These are phyloP conservation scores for Sequoia sempervirens DNA, from an alignment of 75 land plant genomes.

Conservation along the genomic window DNA sequence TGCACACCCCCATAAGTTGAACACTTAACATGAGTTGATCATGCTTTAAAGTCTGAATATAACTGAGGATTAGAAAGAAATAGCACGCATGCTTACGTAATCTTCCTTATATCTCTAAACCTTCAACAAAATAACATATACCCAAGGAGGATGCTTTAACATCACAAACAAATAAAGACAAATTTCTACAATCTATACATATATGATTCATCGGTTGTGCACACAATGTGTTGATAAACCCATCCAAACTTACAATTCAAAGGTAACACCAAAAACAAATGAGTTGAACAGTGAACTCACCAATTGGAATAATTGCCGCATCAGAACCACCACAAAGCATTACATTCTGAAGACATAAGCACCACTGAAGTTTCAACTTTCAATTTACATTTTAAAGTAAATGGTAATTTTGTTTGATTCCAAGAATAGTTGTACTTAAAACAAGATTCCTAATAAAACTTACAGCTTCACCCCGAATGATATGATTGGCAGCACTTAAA, in stretches of 20 bases:
- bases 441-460: conserved; percentile 11
- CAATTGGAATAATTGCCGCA: conserved; percentile 89
- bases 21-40: background rate
- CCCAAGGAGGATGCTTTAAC: background rate
- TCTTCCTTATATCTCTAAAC: background rate
- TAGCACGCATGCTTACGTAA: background rate
- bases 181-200: background rate
- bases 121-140: background rate
- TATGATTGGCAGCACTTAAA: conserved; percentile 90
- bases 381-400: background rate
- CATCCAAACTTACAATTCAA: too few species aligned
- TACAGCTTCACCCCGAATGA: conserved; percentile 89
- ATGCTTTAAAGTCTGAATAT: background rate
- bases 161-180: background rate
- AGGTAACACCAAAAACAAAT: background rate
- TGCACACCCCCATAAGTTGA: background rate
- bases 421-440: too few species aligned
- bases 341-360: conserved; percentile 51
- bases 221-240: background rate
- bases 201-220: background rate
- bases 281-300: conserved; percentile 20
- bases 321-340: conserved; percentile 98
- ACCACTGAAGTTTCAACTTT: too few species aligned
- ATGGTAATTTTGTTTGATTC: background rate
- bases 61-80: background rate